These are phyloP conservation scores for Ceratocystis ficicola DNA, from an alignment of 2,329 filamentous ascomycete species.

Conservation along the genomic window DNA sequence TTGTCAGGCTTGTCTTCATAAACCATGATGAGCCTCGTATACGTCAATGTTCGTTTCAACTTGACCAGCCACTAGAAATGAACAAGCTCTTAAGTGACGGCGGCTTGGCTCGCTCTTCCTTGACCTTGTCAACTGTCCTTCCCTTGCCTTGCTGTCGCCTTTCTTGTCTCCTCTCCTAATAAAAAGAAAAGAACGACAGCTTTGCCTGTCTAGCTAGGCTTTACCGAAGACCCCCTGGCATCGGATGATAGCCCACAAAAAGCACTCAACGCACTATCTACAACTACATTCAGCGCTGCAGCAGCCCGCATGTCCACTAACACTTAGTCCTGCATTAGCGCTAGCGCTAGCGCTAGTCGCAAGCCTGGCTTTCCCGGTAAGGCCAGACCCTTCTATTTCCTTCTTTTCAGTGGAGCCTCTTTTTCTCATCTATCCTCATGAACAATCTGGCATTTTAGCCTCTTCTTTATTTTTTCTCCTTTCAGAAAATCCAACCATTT, in stretches of 20 bases:
- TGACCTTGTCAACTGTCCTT: not conserved
- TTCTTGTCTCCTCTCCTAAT: not conserved
- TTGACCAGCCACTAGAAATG: not conserved
- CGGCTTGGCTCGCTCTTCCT: not conserved
- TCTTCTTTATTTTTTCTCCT: not conserved
- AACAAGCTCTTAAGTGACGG: slow-evolving; percentile 4
- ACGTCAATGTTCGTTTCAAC: not conserved
- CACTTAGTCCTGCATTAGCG: not conserved
- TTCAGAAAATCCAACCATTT: not conserved
- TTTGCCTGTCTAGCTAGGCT: no score
- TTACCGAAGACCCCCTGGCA: no score
- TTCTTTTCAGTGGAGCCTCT: slow-evolving; percentile 5
- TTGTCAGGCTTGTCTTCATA: not conserved
- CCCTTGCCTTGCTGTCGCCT: not conserved
- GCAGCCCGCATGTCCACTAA: not conserved
- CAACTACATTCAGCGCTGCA: not conserved
- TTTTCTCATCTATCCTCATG: not conserved
- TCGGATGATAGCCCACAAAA: not conserved
- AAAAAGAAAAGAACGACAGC: not conserved
- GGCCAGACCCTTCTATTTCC: slow-evolving; percentile 3
- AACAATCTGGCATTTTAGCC: not conserved
- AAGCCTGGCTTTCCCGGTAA: not conserved
- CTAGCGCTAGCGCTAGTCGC: not conserved
- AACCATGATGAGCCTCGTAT: not conserved
- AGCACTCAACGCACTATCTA: not conserved